A percentile compares a stretch with the other conserved stretches of the same genome.
phyloP scores from a whole-genome alignment of 73 alveolate genomes.

The Tetrahymena elliotti region DNA sequence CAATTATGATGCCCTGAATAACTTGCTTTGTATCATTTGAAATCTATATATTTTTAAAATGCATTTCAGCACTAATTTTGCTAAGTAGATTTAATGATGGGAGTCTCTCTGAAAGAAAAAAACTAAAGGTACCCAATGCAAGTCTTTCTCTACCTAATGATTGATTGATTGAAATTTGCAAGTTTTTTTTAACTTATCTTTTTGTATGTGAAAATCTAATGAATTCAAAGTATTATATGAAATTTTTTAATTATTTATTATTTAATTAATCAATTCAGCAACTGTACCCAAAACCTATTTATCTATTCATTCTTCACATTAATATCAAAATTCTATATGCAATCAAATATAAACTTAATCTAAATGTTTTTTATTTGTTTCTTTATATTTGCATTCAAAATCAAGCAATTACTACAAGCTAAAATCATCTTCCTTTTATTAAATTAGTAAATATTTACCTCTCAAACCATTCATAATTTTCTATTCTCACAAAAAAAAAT shows the following conservation, averaged over 20 bases:
- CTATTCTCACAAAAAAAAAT: too few species aligned
- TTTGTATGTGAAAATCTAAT: not conserved
- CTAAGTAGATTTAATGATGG: not conserved
- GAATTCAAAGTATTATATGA: not conserved
- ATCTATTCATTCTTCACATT: not conserved
- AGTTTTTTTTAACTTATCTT: not conserved
- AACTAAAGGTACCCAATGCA: constrained; percentile 1
- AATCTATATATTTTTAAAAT: not conserved
- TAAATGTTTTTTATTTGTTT: not conserved
- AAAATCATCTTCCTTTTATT: too few species aligned
- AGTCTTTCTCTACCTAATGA: not conserved
- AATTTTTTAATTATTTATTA: not conserved
- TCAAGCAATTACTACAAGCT: too few species aligned
- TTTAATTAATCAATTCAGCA: not conserved
- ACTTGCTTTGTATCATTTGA: not conserved
- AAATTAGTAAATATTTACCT: too few species aligned
- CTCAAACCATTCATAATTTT: too few species aligned
- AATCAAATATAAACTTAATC: not conserved
- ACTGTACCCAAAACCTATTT: not conserved
- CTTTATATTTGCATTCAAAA: not conserved
- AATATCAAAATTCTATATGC: not conserved
- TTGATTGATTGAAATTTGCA: not conserved
- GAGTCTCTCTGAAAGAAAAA: not conserved
- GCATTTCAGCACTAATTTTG: constrained; percentile 1
- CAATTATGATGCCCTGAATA: not conserved